Base-by-base conservation (phyloP, 2,329 filamentous ascomycete genomes). In the Aureobasidium melanogenum region DNA sequence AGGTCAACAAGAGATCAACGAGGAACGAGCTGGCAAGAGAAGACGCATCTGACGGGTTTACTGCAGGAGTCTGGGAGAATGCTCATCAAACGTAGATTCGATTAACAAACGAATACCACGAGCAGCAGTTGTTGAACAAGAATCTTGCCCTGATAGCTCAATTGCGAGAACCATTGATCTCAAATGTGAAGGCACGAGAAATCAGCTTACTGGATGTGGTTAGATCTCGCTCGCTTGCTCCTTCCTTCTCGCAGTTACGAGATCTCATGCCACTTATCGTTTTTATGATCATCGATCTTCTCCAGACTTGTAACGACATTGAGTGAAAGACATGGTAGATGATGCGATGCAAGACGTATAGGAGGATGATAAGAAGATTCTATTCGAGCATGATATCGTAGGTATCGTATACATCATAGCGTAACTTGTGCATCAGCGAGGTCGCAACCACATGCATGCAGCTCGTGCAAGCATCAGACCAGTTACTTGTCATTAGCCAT, bases 401-500 rank as follows among this genome's bases (percentile, higher is more conserved):
- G 48, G 48, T 51, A 51, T 51, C 48, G 10, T 51, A 32, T 43
- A 24, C 39, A 14, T 50, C 43, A 22, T 58, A 39, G 17, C 44
- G 54, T 36, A 46, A 32, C 38, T 9, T 44, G 38, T 24, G 54
- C 28, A 26, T 46, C 2, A 14, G n/a, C n/a, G n/a, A n/a, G 24
- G 26, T 34, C 22, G 30, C 26, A 14, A 15, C 8, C 46, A 48
- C n/a, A 55, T 30, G 38, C 26, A 17, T 6, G 28, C 36, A 12
- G 36, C 50, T 28, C 24, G 17, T 30, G 19, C 50, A n/a, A 19
- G 24, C 1, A 14, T n/a, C 19, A 17, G 4, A 9, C 28, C 26
- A n/a, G 44, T 24, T 38, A 55, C 50, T 61, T 60, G 38, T 50
- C 51, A 19, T 47, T 39, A 39, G 65, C 64, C 44, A 63, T 55